Evolutionary conservation across 2,329 filamentous ascomycete genomes (phyloP), one percentile per base, ranked within the genome.

Genomic region (Hypoxylon sp.): DNA sequence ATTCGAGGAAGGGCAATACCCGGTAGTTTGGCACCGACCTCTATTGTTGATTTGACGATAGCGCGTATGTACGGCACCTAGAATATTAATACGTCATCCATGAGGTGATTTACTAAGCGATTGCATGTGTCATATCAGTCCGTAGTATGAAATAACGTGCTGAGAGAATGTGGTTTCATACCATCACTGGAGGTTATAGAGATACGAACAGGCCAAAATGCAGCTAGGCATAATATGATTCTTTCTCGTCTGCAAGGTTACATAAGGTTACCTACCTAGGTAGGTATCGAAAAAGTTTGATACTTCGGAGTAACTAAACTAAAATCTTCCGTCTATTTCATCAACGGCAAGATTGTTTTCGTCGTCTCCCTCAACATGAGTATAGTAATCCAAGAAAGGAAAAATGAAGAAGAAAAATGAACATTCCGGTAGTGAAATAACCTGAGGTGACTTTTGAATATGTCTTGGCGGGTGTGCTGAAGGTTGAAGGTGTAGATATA

Each of bases 341-440:
- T 59, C 41, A 68, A 52, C 20, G 65, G 68, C 28, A 59, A 24
- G 41, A 70, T 64, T 1, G 59, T 64, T 41, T 68, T 57, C n/a
- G 58, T 65, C 20, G 65, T 61, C 22, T 56, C 44, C n/a, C 47
- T 53, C n/a, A 68, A 30, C 51, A 68, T 44, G 6, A 47, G 57
- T 62, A 30, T 70, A 66, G 17, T 65, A 70, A 22, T 62, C 60
- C 0, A n/a, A n/a, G n/a, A n/a, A n/a, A n/a, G n/a, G n/a, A n/a
- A n/a, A n/a, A n/a, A n/a, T n/a, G n/a, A n/a, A n/a, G n/a, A n/a
- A n/a, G n/a, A n/a, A n/a, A n/a, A n/a, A n/a, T n/a, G n/a, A n/a
- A n/a, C n/a, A n/a, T n/a, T n/a, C n/a, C n/a, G n/a, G n/a, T n/a
- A n/a, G n/a, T n/a, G n/a, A n/a, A n/a, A n/a, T n/a, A n/a, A n/a